Conservation (phyloP, 768 basidiomycete species). For the Collybia mongolica region DNA sequence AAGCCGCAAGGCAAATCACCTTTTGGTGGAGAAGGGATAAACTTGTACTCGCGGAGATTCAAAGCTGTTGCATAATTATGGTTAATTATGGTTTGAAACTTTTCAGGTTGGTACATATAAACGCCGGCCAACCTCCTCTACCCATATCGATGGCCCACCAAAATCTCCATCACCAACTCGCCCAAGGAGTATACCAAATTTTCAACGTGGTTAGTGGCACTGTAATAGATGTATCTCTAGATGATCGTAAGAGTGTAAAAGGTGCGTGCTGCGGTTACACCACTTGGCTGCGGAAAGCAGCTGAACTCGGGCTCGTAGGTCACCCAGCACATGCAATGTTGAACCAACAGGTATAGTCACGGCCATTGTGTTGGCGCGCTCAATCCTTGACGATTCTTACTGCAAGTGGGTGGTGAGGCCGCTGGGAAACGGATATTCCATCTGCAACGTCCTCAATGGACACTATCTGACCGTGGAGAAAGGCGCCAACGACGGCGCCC, state of each 20-base stretch:
- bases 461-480: slow-evolving; percentile 26
- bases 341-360: slow-evolving; percentile 25
- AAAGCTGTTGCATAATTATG: too few species aligned
- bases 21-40: too few species aligned
- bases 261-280: background rate
- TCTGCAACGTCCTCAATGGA: slow-evolving; percentile 21
- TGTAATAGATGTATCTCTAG: slow-evolving; percentile 20
- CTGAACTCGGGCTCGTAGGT: background rate
- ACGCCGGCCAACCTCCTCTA: too few species aligned
- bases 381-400: background rate
- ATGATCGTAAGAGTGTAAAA: slow-evolving; percentile 14
- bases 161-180: too few species aligned
- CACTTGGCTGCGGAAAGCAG: background rate
- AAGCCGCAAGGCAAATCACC: too few species aligned
- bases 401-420: slow-evolving; percentile 25
- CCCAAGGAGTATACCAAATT: slow-evolving; percentile 18
- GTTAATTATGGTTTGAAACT: too few species aligned
- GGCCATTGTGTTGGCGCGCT: background rate
- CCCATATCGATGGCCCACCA: too few species aligned
- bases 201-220: slow-evolving; percentile 10
- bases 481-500: slow-evolving; percentile 14
- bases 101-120: too few species aligned
- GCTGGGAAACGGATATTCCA: slow-evolving; percentile 30
- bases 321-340: slow-evolving; percentile 19
- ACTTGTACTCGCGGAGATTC: too few species aligned